Base-by-base conservation (phyloP, 2,329 filamentous ascomycete genomes). In the Aspergillus texensis region DNA sequence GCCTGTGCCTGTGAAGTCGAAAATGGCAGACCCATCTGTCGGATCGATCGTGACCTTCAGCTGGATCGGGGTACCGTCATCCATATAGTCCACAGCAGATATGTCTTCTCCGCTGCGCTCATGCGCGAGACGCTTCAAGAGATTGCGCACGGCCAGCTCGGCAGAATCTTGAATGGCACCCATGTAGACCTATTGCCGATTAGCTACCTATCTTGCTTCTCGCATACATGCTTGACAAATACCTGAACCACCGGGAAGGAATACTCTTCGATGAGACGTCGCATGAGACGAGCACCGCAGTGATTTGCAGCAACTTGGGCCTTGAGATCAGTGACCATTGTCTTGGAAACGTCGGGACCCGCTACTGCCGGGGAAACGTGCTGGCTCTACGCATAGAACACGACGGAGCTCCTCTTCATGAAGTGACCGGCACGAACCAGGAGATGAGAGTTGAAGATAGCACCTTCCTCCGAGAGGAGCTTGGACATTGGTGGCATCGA, bases 251-350 rank as follows among this genome's bases (percentile, higher is more conserved):
- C 88, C n/a, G 2, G 87, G 81, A 72, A 91, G 85, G 16, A 87
- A 69, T 93, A 94, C 71, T 94, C 91, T 43, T 86, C 85, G 69
- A 94, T 92, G 4, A 94, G 79, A 0, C 85, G 83, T 45, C 83
- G 84, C 65, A 94, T 93, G 24, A 93, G 82, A 48, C 86, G 89
- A 71, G 93, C 93, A 6, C 92, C 92, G 73, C 92, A 93, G 70
- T 92, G 89, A 70, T 95, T 94, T 10, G 91, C 91, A 2, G 92
- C 91, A 6, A 94, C 88, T 72, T 94, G 91, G 0, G 92, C 92
- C 77, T 93, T 93, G 46, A 95, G 82, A 73, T 95, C 92, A 65
- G 91, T 92, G 71, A 95, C 82, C 82, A 72, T 95, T 95, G 74
- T 95, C 92, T 12, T 86, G 86, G 0, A 94, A 81, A 71, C 90